These are phyloP conservation scores for Phoma sp. DNA, from an alignment of 2,329 filamentous ascomycete species.

Conservation along the genomic window DNA sequence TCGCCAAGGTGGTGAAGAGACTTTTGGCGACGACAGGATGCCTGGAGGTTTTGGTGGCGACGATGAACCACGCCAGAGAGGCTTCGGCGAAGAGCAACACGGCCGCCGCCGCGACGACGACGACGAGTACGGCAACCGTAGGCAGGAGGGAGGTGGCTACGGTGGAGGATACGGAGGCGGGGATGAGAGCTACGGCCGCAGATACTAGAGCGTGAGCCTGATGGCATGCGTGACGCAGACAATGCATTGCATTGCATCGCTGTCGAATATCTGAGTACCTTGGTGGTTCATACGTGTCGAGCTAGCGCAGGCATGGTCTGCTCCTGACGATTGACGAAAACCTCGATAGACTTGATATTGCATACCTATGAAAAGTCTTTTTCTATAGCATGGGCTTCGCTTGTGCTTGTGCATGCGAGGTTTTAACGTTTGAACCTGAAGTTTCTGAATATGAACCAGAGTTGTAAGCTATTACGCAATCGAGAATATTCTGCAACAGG, in stretches of 20 bases:
- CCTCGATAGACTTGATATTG: not conserved
- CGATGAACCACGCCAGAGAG: constrained; percentile 17
- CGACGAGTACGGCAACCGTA: constrained; percentile 13
- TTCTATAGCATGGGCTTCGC: too few species aligned
- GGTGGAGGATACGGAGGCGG: constrained; percentile 3
- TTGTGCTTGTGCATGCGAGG: too few species aligned
- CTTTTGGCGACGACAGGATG: constrained; percentile 20
- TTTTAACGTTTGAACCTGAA: not conserved
- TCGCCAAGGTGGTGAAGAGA: constrained; percentile 14
- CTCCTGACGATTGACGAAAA: constrained; percentile 1
- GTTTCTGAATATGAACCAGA: not conserved
- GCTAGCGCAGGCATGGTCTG: not conserved
- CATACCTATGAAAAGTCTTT: constrained; percentile 1
- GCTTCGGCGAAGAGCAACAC: constrained; percentile 15
- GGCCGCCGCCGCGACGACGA: constrained; percentile 10
- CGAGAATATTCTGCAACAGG: too few species aligned
- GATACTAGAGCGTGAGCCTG: constrained; percentile 13
- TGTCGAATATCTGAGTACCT: not conserved
- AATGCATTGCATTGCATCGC: constrained; percentile 1
- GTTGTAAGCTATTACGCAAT: not conserved
- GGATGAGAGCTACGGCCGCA: constrained; percentile 19
- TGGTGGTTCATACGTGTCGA: constrained; percentile 1
- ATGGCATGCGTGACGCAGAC: not conserved
- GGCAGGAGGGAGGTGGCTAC: constrained; percentile 19
- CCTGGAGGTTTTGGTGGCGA: constrained; percentile 25